Base-by-base conservation (phyloP, 805 yeast species). In the Sugiyamaella marilandica region DNA sequence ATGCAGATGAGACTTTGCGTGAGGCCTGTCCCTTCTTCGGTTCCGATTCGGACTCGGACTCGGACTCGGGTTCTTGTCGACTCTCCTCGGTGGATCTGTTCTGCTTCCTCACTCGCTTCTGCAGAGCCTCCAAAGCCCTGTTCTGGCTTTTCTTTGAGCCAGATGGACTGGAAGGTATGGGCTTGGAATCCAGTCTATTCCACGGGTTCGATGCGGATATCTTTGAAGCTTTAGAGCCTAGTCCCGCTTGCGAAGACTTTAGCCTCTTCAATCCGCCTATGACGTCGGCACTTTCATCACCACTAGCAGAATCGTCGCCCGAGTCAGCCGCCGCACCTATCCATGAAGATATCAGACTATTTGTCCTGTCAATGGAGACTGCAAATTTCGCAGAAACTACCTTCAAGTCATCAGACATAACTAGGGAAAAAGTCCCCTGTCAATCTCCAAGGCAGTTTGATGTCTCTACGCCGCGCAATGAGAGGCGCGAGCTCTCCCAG, bases 291-390 rank as follows among this genome's bases (percentile, higher is more conserved):
- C 49, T 37, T 2, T 26, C 44, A 10, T 32, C 48, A 9, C 24
- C 24, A 10, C 37, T 37, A 11, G 37, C 54, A 13, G 47, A 47
- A 2, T 19, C 46, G 16, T 52, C 53, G 7, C 3, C 29, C 29
- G 29, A 7, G 9, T 34, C 41, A 14, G 13, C 52, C 19, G 47
- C 50, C 5, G 31, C 51, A 14, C 50, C 51, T 16, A 63, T 51
- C 67, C 67, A 64, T 24, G 66, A 61, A 10, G 57, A 49, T 10
- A 63, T 59, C 10, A 64, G 55, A 11, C 47, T 43, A 13, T 49
- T 35, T 4, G 67, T 53, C 34, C 57, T 57, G 31, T 54, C 55
- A 8, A 63, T 54, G 5, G 67, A 63, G 26, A 63, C 64, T 10
- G 65, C 62, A 41, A 59, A 63, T 49, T 60, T 60, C 5, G 65